phyloP scores from a whole-genome alignment of 306 rosid genomes.

The Prunus armeniaca region DNA sequence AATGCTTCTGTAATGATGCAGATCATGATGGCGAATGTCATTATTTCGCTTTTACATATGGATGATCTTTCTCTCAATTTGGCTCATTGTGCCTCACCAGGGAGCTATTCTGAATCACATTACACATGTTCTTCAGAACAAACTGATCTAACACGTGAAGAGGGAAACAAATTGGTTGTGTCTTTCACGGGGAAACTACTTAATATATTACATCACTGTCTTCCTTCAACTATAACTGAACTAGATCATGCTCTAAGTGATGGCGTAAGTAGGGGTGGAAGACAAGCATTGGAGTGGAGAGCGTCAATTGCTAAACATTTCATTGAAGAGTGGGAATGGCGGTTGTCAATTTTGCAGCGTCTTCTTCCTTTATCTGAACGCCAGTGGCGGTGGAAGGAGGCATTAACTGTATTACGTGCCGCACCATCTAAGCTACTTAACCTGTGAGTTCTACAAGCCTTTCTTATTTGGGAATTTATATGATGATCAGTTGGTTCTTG shows the following conservation, averaged over 20 bases:
- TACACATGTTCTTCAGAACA: conserved; percentile 41
- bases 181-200: conserved; percentile 70
- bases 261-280: conserved; percentile 50
- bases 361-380: conserved; percentile 92
- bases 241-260: conserved; percentile 53
- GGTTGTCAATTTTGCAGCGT: conserved; percentile 93
- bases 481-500: conserved; percentile 3
- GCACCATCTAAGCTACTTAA: conserved; percentile 94
- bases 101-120: conserved; percentile 40
- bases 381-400: conserved; percentile 98
- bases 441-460: conserved; percentile 64
- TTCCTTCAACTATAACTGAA: conserved; percentile 60
- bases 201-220: conserved; percentile 57
- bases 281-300: conserved; percentile 92
- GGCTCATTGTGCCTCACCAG: conserved; percentile 53
- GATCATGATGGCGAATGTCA: conserved; percentile 82
- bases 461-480: not conserved
- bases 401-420: conserved; percentile 84
- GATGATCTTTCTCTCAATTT: conserved; percentile 69
- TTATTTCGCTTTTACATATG: conserved; percentile 85
- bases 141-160: conserved; percentile 49
- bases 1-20: conserved; percentile 32
- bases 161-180: conserved; percentile 79
- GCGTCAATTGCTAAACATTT: conserved; percentile 67
- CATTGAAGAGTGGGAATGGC: conserved; percentile 99